These are phyloP conservation scores for Luffa acutangula DNA, from an alignment of 306 rosid genomes.

Conservation along the genomic window DNA sequence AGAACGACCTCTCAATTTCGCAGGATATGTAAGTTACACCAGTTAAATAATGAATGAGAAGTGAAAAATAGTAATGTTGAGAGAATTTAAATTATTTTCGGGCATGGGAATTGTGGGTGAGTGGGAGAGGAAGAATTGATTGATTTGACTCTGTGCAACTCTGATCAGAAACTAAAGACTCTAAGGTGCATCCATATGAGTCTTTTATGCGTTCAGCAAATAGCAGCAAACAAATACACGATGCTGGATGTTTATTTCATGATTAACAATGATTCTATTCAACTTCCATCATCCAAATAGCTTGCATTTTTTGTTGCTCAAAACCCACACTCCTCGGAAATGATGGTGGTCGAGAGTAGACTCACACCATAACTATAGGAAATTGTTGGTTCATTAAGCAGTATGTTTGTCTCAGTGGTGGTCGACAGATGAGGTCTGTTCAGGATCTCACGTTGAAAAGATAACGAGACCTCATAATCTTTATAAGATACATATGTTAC, in stretches of 20 bases:
- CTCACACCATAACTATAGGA: too few species aligned
- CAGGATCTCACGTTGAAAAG: too few species aligned
- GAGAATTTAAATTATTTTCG: not conserved
- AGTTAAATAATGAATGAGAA: not conserved
- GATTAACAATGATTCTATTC: constrained; percentile 18
- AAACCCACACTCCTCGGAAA: not conserved
- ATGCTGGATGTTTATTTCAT: constrained; percentile 25
- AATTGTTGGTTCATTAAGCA: too few species aligned
- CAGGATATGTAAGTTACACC: too few species aligned
- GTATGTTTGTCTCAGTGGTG: too few species aligned
- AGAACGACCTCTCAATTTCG: too few species aligned
- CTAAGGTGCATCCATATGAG: constrained; percentile 27
- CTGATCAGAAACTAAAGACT: not conserved
- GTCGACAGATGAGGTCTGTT: too few species aligned
- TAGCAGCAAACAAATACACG: constrained; percentile 23
- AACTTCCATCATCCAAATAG: constrained; percentile 23
- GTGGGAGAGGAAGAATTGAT: constrained; percentile 15
- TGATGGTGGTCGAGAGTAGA: not conserved
- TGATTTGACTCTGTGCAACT: constrained; percentile 9
- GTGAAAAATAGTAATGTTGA: not conserved
- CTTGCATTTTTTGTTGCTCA: constrained; percentile 18
- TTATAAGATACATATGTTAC: too few species aligned
- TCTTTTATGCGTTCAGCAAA: constrained; percentile 32
- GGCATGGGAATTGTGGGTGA: constrained; percentile 31
- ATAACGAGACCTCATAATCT: too few species aligned